A percentile compares a stretch with the other conserved stretches of the same genome.
Conservation (phyloP, 257 asterid species). For the Perilla frutescens region DNA sequence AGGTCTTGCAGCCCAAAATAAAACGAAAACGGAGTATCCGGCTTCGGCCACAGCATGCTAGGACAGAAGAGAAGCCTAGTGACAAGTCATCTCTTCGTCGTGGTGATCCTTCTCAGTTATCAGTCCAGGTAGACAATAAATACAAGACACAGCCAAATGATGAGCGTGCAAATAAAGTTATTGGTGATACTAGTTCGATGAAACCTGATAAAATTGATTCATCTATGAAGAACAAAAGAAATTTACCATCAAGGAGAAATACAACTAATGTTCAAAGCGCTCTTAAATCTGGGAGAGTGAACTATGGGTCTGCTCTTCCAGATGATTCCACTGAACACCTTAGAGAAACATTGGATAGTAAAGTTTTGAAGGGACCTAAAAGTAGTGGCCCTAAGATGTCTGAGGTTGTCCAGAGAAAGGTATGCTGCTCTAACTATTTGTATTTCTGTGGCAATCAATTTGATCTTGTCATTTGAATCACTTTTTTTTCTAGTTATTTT, state of each 20-base stretch:
- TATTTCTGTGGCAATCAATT: neutral
- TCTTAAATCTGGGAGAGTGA: constrained; percentile 62
- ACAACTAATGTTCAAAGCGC: constrained; percentile 52
- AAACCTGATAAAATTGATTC: constrained; percentile 61
- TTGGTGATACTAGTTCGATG: constrained; percentile 56
- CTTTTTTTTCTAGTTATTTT: neutral
- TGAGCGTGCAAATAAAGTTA: constrained; percentile 56
- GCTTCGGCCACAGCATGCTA: constrained; percentile 75
- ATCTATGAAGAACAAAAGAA: constrained; percentile 60
- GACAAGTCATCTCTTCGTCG: constrained; percentile 67
- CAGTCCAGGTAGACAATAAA: constrained; percentile 67
- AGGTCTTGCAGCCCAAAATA: constrained; percentile 92
- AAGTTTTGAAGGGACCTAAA: constrained; percentile 59
- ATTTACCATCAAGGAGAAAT: constrained; percentile 57
- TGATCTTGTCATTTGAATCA: neutral
- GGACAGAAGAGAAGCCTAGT: constrained; percentile 61
- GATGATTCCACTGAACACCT: constrained; percentile 62
- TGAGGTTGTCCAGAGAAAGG: constrained; percentile 83
- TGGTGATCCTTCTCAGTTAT: constrained; percentile 64
- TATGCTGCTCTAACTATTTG: constrained; percentile 45
- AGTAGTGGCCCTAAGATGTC: constrained; percentile 72
- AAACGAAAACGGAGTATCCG: constrained; percentile 93
- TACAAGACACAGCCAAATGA: constrained; percentile 59
- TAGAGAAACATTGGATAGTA: constrained; percentile 60
- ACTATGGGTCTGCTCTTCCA: constrained; percentile 46